phyloP scores from a whole-genome alignment of 306 rosid genomes.

The Pyrus betulifolia region DNA sequence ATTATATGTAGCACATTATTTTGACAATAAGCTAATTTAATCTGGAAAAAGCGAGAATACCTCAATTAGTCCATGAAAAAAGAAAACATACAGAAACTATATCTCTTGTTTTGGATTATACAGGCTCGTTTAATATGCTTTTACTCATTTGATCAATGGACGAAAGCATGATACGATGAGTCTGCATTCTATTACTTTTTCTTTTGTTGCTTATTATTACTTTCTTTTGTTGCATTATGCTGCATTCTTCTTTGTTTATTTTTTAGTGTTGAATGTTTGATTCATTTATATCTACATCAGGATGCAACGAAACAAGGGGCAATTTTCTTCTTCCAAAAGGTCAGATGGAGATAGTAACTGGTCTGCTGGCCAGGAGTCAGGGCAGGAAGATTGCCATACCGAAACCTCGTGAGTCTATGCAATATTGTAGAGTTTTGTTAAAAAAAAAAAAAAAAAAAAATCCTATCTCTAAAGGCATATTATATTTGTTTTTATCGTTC shows the following conservation, averaged over 20 bases:
- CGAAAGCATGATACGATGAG: background rate
- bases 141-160: background rate
- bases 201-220: background rate
- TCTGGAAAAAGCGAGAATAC: background rate
- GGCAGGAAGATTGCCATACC: slow-evolving; percentile 55
- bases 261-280: slow-evolving; percentile 14
- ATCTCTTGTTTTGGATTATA: background rate
- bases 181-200: background rate
- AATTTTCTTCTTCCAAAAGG: slow-evolving; percentile 82
- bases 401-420: slow-evolving; percentile 67
- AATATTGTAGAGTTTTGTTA: background rate
- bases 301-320: slow-evolving; percentile 98
- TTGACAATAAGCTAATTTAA: background rate
- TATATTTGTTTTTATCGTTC: background rate
- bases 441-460: no score
- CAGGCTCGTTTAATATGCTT: background rate
- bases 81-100: background rate
- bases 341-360: slow-evolving; percentile 66
- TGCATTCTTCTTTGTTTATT: background rate
- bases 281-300: slow-evolving; percentile 29
- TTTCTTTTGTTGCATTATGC: background rate
- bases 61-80: background rate
- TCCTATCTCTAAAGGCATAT: background rate
- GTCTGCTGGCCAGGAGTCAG: slow-evolving; percentile 59
- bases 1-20: background rate